Percentiles rank a stretch among this genome's conserved stretches.
Conservation (phyloP, 208 protist species). For the Crithidia fasciculata region DNA sequence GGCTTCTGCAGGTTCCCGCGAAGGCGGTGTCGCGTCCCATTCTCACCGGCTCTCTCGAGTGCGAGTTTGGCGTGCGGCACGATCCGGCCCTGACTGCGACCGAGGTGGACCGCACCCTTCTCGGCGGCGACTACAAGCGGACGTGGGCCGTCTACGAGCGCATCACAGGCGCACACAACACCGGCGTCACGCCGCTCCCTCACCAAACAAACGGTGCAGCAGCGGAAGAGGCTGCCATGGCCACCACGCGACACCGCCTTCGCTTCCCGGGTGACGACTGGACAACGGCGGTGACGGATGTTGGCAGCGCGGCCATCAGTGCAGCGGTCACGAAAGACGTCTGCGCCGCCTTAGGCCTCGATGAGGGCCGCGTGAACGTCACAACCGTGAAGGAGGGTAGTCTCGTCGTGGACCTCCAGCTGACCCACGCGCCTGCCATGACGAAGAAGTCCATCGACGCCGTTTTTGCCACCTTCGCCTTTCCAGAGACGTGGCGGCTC, state of each 20-base stretch:
- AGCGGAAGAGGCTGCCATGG: conserved; percentile 12
- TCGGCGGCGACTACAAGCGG: conserved; percentile 9
- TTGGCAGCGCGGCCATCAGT: conserved; percentile 15
- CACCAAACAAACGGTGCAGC: background rate
- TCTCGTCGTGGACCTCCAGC: conserved; percentile 33
- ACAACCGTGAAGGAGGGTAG: conserved; percentile 30
- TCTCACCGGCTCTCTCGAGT: conserved; percentile 28
- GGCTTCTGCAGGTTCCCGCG: background rate
- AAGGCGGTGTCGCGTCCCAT: conserved; percentile 15
- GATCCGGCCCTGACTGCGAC: background rate
- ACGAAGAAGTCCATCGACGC: conserved; percentile 20
- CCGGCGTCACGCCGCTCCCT: background rate
- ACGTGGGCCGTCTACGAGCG: conserved; percentile 20
- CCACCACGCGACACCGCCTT: conserved; percentile 33
- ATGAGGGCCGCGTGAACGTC: conserved; percentile 21
- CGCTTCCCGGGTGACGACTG: conserved; percentile 38
- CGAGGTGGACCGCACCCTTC: conserved; percentile 4
- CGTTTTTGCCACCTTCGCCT: conserved; percentile 16
- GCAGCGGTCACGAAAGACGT: conserved; percentile 45
- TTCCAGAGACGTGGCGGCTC: conserved; percentile 31
- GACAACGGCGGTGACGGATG: conserved; percentile 23
- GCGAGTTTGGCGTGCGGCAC: conserved; percentile 40
- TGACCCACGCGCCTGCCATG: conserved; percentile 29
- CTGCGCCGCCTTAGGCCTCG: conserved; percentile 28
- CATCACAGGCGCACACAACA: conserved; percentile 1